Base-by-base conservation (phyloP, 2,329 filamentous ascomycete genomes). In the Geosmithia putterillii region DNA sequence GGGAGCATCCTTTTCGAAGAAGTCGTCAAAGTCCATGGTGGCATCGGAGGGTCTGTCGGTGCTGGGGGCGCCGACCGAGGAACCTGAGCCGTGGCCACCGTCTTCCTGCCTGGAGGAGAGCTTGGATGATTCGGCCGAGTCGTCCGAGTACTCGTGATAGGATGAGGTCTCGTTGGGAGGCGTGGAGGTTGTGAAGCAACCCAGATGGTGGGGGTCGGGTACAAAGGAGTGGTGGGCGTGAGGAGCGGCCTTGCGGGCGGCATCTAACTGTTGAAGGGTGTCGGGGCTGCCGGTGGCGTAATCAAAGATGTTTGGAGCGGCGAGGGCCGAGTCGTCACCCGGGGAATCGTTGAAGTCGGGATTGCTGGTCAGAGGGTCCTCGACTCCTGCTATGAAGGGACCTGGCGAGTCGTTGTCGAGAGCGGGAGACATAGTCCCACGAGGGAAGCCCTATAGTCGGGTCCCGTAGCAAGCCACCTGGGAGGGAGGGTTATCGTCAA, bases 71-170 rank as follows among this genome's bases (percentile, higher is more conserved):
- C n/a, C 35, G 35, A 32, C 28, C 15, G 28, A 32, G 28, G 8
- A 32, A 32, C 28, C 8, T 8, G 28, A 8, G 28, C 28, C 8
- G 28, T 15, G 8, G 8, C 28, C 28, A 32, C 4, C 19, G 9
- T n/a, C 38, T 20, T 15, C n/a, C 41, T 37, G 32, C 15, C 18
- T 25, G 12, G 20, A 23, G 19, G 35, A 22, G 3, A 10, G 19
- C 22, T 41, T 41, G 39, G 18, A 41, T 10, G 46, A 47, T 9
- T 32, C 38, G 4, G 46, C 43, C 18, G 46, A 47, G 37, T 47
- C 46, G 18, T 44, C 45, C 4, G 46, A 47, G 17, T 44, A 45
- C 25, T 47, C 46, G 28, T 45, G 46, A 23, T 41, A 44, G 21
- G 43, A 43, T 14, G n/a, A n/a, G n/a, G n/a, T n/a, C n/a, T 41